Evolutionary conservation across 2,329 filamentous ascomycete species (phyloP), one percentile per base, ranked within the genome.

Genomic region (Curvularia sp.): DNA sequence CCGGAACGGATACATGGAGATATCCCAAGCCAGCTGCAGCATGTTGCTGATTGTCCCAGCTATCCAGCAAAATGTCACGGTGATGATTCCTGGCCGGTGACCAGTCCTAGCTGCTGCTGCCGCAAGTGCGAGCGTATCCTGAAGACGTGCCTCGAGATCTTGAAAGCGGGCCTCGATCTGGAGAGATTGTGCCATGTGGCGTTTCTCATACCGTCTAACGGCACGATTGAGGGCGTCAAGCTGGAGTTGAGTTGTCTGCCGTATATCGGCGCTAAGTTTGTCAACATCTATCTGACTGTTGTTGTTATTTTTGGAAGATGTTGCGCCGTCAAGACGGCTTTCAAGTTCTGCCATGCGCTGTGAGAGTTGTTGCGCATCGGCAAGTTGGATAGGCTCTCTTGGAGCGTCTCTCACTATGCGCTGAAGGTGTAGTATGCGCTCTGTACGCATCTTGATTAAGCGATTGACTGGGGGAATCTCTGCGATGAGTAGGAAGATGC

Each of bases 121-220:
- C 2, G 92, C 91, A n/a, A 97, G 81, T 0, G 90, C 86, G 46
- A 96, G 84, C 4, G 92, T 89, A 69, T 97, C 93, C 61, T 88
- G 86, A 13, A 96, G 77, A 35, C 89, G 84, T 0, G 82, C 81
- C 63, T 96, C 90, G 4, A 97, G 81, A 20, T 87, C 85, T 41
- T 86, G 84, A 57, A 97, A 85, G 24, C 90, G 86, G 8, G 88
- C 85, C 64, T 97, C 92, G 2, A 88, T 91, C 70, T 94, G 89
- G 54, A 89, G 84, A 9, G 90, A 85, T 28, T 93, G 85, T 7
- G 93, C 82, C 0, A 89, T 89, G 4, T 90, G 88, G 68, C 93
- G 91, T 79, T 96, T 97, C 79, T 98, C 94, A 69, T 97, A 97
- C 35, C 92, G 88, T 20, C 94, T 86, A 44, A 98, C 90, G 4